Evolutionary conservation across 139 green algal genomes (phyloP).

Genomic region (Gonium pectorale): DNA sequence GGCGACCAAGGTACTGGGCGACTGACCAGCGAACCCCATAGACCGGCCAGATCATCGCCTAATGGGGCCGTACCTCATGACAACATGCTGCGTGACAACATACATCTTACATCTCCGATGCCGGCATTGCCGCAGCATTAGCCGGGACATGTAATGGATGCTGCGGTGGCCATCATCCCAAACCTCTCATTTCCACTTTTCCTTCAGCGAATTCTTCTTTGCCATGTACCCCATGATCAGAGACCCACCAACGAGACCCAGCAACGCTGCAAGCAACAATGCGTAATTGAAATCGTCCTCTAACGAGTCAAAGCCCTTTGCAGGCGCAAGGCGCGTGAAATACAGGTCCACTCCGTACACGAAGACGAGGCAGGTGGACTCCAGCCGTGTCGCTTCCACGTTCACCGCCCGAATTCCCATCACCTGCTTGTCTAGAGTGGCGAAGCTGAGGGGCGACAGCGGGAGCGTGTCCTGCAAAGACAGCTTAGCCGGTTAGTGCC

Average conservation of each 20-base stretch:
- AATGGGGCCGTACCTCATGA: too few species aligned
- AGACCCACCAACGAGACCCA: conserved; percentile 65
- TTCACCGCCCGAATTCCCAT: conserved; percentile 58
- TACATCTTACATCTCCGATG: too few species aligned
- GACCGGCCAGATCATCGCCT: too few species aligned
- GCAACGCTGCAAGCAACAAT: conserved; percentile 86
- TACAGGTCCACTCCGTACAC: conserved; percentile 74
- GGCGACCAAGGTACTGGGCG: too few species aligned
- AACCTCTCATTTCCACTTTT: conserved; percentile 75
- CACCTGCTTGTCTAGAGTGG: conserved; percentile 70
- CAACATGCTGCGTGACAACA: too few species aligned
- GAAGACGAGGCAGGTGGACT: conserved; percentile 86
- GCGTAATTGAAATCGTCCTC: conserved; percentile 93
- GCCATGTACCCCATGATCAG: conserved; percentile 59
- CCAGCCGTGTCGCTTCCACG: conserved; percentile 77
- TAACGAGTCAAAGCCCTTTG: conserved; percentile 87
- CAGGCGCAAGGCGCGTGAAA: conserved; percentile 86
- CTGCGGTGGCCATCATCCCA: too few species aligned
- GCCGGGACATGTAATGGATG: too few species aligned
- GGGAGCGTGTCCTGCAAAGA: conserved; percentile 62
- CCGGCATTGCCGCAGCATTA: too few species aligned
- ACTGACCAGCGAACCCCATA: too few species aligned
- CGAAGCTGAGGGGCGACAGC: conserved; percentile 61
- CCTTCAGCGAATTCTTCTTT: conserved; percentile 61
- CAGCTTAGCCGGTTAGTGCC: too few species aligned